A percentile compares a stretch with the other conserved stretches of the same genome.
Evolutionary conservation across 345 rosid genomes (phyloP).

Genomic region (Passiflora organensis): DNA sequence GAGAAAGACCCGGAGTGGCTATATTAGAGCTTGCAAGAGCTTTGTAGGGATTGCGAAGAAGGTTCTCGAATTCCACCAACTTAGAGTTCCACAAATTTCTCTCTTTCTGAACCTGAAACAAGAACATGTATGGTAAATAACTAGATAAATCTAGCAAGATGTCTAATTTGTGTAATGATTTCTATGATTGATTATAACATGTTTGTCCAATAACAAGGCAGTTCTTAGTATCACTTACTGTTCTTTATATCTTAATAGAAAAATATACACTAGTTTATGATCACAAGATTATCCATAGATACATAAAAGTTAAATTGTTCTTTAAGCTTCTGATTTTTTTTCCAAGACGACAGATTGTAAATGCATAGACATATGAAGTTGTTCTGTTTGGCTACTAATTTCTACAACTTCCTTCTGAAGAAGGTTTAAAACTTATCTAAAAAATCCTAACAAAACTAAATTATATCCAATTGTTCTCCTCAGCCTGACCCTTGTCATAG

Average conservation of each 20-base stretch:
- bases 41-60: slow-evolving; percentile 53
- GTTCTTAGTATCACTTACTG: too few relatives aligned
- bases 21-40: slow-evolving; percentile 28
- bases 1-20: slow-evolving; percentile 27
- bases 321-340: too few relatives aligned
- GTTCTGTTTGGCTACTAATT: too few relatives aligned
- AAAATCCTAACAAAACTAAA: too few relatives aligned
- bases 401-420: too few relatives aligned
- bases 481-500: too few relatives aligned
- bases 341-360: too few relatives aligned
- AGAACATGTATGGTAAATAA: slow-evolving; percentile 11
- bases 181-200: not conserved
- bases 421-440: too few relatives aligned
- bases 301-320: too few relatives aligned
- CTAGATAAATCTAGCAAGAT: not conserved
- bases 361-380: too few relatives aligned
- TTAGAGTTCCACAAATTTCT: slow-evolving; percentile 55
- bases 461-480: too few relatives aligned
- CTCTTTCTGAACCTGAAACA: slow-evolving; percentile 74
- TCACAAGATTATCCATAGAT: not conserved
- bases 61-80: slow-evolving; percentile 54
- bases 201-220: not conserved
- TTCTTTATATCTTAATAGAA: too few relatives aligned
- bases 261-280: not conserved
- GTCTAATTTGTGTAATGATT: not conserved